These are phyloP conservation scores for Pulicaria dysenterica DNA, from an alignment of 129 eudicot species.

Conservation along the genomic window DNA sequence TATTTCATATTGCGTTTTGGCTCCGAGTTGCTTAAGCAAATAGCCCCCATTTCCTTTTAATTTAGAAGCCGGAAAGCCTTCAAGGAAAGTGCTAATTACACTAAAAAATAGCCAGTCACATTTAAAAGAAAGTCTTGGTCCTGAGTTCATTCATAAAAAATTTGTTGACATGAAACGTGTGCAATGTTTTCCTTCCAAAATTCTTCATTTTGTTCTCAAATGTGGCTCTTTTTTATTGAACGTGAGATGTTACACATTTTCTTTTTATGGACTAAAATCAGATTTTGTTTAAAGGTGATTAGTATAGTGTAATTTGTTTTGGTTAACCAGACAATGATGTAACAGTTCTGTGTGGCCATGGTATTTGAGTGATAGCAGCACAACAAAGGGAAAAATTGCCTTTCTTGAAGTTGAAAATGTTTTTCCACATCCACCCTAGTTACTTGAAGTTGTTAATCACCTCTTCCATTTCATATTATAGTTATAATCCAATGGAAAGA, in stretches of 20 bases:
- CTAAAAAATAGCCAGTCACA: not conserved
- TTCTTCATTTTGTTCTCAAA: not conserved
- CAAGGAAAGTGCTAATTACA: not conserved
- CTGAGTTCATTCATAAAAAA: too few species aligned
- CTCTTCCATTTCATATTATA: slow-evolving; percentile 25
- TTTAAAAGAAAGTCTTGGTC: not conserved
- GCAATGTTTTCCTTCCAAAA: not conserved
- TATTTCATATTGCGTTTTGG: not conserved
- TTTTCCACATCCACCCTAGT: not conserved
- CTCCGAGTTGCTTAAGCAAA: not conserved
- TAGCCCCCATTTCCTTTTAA: not conserved
- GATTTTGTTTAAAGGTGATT: not conserved
- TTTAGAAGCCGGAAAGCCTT: not conserved
- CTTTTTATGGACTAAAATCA: not conserved
- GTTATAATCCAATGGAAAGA: slow-evolving; percentile 88
- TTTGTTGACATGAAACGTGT: too few species aligned
- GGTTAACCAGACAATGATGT: not conserved
- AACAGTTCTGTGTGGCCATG: not conserved
- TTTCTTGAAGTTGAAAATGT: not conserved
- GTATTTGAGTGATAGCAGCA: slow-evolving; percentile 1
- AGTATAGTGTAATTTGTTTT: not conserved
- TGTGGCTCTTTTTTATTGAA: not conserved
- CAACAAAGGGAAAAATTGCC: not conserved
- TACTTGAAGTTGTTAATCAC: slow-evolving; percentile 10
- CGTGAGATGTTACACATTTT: too few species aligned